Percentiles rank a stretch among this genome's conserved stretches.
Conservation (phyloP, 495 filamentous ascomycete species). For the Penicillium coprophilum region DNA sequence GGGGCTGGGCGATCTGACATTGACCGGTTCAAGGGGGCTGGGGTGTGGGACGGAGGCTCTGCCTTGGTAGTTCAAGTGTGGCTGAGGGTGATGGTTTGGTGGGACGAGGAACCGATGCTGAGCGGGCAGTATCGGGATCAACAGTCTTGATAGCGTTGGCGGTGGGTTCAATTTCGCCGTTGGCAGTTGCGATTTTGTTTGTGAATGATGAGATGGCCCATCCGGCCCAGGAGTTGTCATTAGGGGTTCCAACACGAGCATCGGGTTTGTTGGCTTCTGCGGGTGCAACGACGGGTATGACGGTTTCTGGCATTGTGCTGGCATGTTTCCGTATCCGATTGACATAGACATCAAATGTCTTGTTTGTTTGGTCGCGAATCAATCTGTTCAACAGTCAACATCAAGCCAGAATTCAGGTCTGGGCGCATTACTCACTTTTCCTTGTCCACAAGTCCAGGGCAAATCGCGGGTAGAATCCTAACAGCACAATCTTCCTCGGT, state of each 20-base stretch:
- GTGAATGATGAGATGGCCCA: slow-evolving; percentile 99
- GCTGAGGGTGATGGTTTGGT: slow-evolving; percentile 53
- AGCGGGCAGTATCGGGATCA: slow-evolving; percentile 36
- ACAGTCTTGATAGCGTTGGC: slow-evolving; percentile 30
- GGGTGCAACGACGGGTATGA: slow-evolving; percentile 50
- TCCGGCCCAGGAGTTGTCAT: slow-evolving; percentile 79
- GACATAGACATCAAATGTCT: slow-evolving; percentile 87
- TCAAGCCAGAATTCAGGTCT: background rate
- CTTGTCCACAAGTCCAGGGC: slow-evolving; percentile 78
- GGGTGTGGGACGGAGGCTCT: slow-evolving; percentile 39
- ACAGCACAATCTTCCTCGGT: slow-evolving; percentile 85
- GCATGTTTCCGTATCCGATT: slow-evolving; percentile 77
- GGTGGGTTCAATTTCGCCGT: slow-evolving; percentile 74
- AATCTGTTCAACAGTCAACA: slow-evolving; percentile 42
- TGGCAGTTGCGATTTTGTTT: slow-evolving; percentile 80
- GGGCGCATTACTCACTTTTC: slow-evolving; percentile 62
- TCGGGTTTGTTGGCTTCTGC: slow-evolving; percentile 43
- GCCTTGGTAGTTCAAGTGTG: slow-evolving; percentile 37
- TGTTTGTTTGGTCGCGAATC: slow-evolving; percentile 85
- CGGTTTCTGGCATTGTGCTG: slow-evolving; percentile 76
- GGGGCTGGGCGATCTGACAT: slow-evolving; percentile 42
- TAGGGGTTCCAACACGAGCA: slow-evolving; percentile 72
- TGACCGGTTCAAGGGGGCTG: slow-evolving; percentile 42
- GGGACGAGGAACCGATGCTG: slow-evolving; percentile 48
- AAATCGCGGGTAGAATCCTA: slow-evolving; percentile 79